Conservation (phyloP, 2,329 filamentous ascomycete genomes). For the Aspergillus fructus region DNA sequence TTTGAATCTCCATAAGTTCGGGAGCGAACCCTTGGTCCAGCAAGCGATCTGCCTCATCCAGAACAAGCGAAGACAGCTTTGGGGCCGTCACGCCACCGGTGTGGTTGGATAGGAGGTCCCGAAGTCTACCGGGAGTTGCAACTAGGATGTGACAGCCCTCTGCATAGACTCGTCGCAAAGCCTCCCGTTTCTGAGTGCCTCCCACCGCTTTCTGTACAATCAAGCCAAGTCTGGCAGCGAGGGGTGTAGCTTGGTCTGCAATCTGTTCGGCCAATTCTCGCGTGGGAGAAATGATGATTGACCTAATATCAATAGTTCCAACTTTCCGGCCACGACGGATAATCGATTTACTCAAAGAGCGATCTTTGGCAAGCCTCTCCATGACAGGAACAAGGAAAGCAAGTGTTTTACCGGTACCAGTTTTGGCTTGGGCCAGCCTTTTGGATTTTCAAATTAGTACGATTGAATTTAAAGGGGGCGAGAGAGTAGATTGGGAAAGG, state of each 20-base stretch:
- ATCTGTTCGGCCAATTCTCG: constrained; percentile 66
- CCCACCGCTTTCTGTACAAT: constrained; percentile 80
- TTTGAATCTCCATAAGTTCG: constrained; percentile 63
- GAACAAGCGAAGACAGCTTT: constrained; percentile 58
- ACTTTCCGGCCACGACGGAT: neutral
- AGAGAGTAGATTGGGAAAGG: neutral
- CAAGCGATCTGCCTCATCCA: constrained; percentile 68
- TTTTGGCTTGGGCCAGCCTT: constrained; percentile 90
- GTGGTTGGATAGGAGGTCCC: constrained; percentile 73
- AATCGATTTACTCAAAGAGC: constrained; percentile 50
- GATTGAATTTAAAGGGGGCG: neutral
- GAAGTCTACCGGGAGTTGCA: constrained; percentile 83
- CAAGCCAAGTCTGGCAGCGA: constrained; percentile 66
- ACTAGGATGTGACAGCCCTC: constrained; percentile 87
- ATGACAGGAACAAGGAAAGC: constrained; percentile 86
- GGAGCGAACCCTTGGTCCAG: constrained; percentile 67
- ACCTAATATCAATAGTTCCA: constrained; percentile 52
- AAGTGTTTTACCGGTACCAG: constrained; percentile 93
- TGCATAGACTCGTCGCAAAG: constrained; percentile 66
- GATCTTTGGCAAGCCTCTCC: constrained; percentile 72
- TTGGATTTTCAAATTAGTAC: constrained; percentile 21
- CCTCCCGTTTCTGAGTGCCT: constrained; percentile 73
- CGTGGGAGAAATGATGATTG: constrained; percentile 62
- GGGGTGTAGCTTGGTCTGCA: constrained; percentile 68
- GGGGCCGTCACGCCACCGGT: constrained; percentile 63